Percentiles rank a stretch among this genome's conserved stretches.
phyloP scores from a whole-genome alignment of 192 early-diverging fungal genomes.

The Coemansia sp. region DNA sequence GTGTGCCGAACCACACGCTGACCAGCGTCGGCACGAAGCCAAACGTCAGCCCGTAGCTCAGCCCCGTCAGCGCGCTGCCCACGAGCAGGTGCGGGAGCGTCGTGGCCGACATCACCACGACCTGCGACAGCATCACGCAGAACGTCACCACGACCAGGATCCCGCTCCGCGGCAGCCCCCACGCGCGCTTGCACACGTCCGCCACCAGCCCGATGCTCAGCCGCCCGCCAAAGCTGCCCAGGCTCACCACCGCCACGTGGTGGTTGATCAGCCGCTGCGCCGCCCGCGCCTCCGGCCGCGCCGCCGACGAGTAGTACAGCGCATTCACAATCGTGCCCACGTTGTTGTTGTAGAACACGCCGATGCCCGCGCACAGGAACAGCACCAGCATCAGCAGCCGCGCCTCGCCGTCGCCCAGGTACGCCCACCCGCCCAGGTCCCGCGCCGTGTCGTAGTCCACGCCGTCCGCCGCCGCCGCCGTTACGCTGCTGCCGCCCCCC shows the following conservation, averaged over 20 bases:
- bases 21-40: conserved; percentile 49
- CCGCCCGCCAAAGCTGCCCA: conserved; percentile 47
- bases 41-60: conserved; percentile 52
- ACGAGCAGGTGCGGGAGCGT: conserved; percentile 25
- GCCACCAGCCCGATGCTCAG: conserved; percentile 42
- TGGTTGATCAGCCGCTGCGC: conserved; percentile 53
- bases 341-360: conserved; percentile 55
- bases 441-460: conserved; percentile 52
- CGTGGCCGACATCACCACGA: conserved; percentile 22
- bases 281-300: conserved; percentile 19
- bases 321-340: conserved; percentile 53
- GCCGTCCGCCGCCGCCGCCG: conserved; percentile 1
- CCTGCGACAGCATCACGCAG: conserved; percentile 35
- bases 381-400: conserved; percentile 48
- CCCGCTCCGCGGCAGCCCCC: conserved; percentile 41
- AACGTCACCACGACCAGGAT: conserved; percentile 38
- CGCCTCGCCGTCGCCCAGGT: conserved; percentile 47
- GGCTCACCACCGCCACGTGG: conserved; percentile 46
- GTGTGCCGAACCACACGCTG: conserved; percentile 54
- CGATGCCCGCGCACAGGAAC: conserved; percentile 50
- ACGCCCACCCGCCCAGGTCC: conserved; percentile 42
- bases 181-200: conserved; percentile 42
- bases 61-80: conserved; percentile 43
- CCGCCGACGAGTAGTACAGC: conserved; percentile 43
- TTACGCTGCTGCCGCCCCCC: background rate